These are phyloP conservation scores for Nannizziopsis arthrosporioides DNA, from an alignment of 2,329 filamentous ascomycete genomes.

Conservation along the genomic window DNA sequence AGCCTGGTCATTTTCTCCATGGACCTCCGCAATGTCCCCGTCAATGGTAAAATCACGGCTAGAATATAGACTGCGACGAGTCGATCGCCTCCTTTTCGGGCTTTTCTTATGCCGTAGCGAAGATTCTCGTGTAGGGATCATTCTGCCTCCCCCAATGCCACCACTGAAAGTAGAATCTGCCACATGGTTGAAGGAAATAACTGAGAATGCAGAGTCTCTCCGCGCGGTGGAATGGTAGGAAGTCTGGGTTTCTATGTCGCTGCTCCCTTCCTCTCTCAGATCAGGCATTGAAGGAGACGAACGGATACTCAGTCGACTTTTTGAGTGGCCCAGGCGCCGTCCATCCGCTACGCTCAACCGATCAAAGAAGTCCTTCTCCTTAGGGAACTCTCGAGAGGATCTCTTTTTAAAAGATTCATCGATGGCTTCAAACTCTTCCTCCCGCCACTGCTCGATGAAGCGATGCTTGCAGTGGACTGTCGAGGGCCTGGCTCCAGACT, in stretches of 20 bases:
- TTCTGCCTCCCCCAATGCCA: slow-evolving; percentile 37
- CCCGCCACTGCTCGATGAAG: slow-evolving; percentile 30
- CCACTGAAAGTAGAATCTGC: slow-evolving; percentile 22
- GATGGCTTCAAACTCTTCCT: slow-evolving; percentile 29
- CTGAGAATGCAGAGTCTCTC: slow-evolving; percentile 22
- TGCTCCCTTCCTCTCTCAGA: slow-evolving; percentile 29
- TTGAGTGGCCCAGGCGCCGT: slow-evolving; percentile 25
- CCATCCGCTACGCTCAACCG: slow-evolving; percentile 24
- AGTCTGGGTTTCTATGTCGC: slow-evolving; percentile 1
- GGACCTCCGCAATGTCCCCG: slow-evolving; percentile 28
- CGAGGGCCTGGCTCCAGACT: slow-evolving; percentile 31
- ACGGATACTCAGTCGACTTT: slow-evolving; percentile 29
- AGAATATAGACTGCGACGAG: slow-evolving; percentile 32
- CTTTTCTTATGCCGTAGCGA: slow-evolving; percentile 49
- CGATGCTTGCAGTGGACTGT: slow-evolving; percentile 29
- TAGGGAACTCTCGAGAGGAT: slow-evolving; percentile 27
- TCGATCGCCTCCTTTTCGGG: slow-evolving; percentile 45
- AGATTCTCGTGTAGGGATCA: slow-evolving; percentile 57
- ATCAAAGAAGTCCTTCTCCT: slow-evolving; percentile 30
- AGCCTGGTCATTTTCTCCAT: slow-evolving; percentile 43
- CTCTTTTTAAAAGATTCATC: slow-evolving; percentile 25
- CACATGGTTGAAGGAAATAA: slow-evolving; percentile 25
- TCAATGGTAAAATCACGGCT: slow-evolving; percentile 32
- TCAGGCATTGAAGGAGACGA: slow-evolving; percentile 34
- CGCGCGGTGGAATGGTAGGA: slow-evolving; percentile 8